phyloP scores from a whole-genome alignment of 2,329 filamentous ascomycete genomes.

The Chrysoporthe deuterocubensis region DNA sequence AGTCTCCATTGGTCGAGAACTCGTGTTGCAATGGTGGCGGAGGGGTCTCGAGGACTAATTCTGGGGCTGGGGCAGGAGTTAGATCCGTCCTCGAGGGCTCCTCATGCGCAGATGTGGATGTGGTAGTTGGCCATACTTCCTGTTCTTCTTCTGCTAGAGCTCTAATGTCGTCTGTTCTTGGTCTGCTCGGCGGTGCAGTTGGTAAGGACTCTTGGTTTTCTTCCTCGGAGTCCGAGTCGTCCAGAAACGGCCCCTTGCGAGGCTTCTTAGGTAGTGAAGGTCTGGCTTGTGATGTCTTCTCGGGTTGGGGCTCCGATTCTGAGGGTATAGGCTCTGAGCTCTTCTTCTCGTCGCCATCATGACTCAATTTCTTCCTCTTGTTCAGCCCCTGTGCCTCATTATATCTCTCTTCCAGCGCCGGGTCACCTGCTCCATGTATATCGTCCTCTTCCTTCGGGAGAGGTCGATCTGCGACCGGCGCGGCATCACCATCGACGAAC shows the following conservation, averaged over 20 bases:
- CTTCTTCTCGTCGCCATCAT: conserved; percentile 26
- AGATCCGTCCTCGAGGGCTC: conserved; percentile 26
- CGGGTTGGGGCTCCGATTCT: conserved; percentile 27
- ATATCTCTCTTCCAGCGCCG: conserved; percentile 36
- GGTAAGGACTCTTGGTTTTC: conserved; percentile 35
- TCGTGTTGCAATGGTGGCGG: conserved; percentile 21
- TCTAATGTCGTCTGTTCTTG: background rate
- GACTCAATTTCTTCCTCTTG: conserved; percentile 49
- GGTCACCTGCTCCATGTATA: conserved; percentile 29
- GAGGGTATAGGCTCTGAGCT: conserved; percentile 22
- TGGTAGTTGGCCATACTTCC: conserved; percentile 24
- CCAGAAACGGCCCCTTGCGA: conserved; percentile 66
- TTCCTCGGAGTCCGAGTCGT: conserved; percentile 67
- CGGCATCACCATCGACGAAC: conserved; percentile 48
- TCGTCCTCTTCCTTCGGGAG: conserved; percentile 24
- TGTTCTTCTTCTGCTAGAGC: conserved; percentile 15
- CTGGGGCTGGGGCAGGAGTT: conserved; percentile 23
- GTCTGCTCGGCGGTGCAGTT: background rate
- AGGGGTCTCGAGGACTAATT: conserved; percentile 8
- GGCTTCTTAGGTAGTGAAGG: conserved; percentile 36
- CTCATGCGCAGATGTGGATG: conserved; percentile 15
- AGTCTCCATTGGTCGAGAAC: conserved; percentile 37
- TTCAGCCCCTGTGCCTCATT: conserved; percentile 44
- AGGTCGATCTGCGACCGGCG: conserved; percentile 20
- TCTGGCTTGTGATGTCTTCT: conserved; percentile 4